phyloP scores from a whole-genome alignment of 768 basidiomycete genomes.

The Wakefieldia striispora region DNA sequence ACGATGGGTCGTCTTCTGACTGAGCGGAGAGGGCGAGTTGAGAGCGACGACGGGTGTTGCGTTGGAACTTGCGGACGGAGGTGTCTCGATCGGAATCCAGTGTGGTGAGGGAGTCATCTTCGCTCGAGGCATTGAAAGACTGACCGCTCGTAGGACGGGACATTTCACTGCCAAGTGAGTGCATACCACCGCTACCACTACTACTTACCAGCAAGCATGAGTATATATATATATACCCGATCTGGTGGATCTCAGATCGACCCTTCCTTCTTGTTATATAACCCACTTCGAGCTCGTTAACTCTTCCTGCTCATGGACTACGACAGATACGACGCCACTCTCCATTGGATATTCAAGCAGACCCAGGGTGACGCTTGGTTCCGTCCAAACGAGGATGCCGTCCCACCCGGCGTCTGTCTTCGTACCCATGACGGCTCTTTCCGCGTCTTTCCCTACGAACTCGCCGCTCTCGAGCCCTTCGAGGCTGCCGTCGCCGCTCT shows the following conservation, averaged over 20 bases:
- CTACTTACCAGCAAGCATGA: no score
- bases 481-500: conserved; percentile 50
- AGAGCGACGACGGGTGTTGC: conserved; percentile 25
- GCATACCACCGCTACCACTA: no score
- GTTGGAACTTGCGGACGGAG: conserved; percentile 17
- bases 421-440: conserved; percentile 47
- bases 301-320: conserved; percentile 28
- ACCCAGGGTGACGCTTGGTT: conserved; percentile 52
- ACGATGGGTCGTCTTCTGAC: conserved; percentile 14
- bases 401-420: conserved; percentile 48
- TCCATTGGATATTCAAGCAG: conserved; percentile 32
- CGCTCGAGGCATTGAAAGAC: conserved; percentile 21
- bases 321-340: conserved; percentile 33
- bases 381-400: conserved; percentile 47
- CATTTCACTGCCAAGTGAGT: no score
- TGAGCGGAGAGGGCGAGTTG: conserved; percentile 23
- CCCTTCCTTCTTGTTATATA: not conserved
- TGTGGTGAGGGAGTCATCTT: conserved; percentile 24
- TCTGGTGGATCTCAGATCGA: conserved; percentile 16
- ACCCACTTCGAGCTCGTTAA: not conserved
- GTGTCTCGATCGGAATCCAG: conserved; percentile 32
- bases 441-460: conserved; percentile 56
- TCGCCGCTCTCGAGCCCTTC: conserved; percentile 51
- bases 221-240: conserved; percentile 7
- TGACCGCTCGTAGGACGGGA: conserved; percentile 11